Conservation (phyloP, 768 basidiomycete species). For the Suillus variegatus region DNA sequence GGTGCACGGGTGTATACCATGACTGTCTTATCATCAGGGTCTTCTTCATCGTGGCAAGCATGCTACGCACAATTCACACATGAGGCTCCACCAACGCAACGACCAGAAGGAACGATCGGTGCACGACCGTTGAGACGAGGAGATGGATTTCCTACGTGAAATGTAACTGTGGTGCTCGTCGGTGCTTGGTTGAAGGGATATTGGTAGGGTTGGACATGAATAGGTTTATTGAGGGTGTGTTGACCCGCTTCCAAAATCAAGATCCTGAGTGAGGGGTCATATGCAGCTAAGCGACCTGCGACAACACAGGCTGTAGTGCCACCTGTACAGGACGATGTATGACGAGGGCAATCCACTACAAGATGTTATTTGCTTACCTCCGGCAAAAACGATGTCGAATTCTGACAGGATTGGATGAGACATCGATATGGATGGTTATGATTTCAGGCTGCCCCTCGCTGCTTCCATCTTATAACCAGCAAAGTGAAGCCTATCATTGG, state of each 20-base stretch:
- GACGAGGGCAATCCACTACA: background rate
- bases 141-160: background rate
- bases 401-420: background rate
- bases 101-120: background rate
- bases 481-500: background rate
- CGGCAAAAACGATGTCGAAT: background rate
- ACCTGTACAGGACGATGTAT: background rate
- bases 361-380: background rate
- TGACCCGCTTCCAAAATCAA: background rate
- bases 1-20: background rate
- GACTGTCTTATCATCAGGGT: background rate
- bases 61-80: background rate
- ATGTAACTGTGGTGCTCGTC: background rate
- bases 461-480: background rate
- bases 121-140: background rate
- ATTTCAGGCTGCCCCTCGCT: background rate
- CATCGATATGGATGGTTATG: background rate
- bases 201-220: background rate
- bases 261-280: background rate
- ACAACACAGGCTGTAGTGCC: background rate
- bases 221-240: background rate
- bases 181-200: background rate
- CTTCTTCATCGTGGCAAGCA: background rate
- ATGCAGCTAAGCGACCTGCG: background rate
- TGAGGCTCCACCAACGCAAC: background rate